Evolutionary conservation across 495 filamentous ascomycete genomes (phyloP).

Genomic region (Friedmanniomyces endolithicus): DNA sequence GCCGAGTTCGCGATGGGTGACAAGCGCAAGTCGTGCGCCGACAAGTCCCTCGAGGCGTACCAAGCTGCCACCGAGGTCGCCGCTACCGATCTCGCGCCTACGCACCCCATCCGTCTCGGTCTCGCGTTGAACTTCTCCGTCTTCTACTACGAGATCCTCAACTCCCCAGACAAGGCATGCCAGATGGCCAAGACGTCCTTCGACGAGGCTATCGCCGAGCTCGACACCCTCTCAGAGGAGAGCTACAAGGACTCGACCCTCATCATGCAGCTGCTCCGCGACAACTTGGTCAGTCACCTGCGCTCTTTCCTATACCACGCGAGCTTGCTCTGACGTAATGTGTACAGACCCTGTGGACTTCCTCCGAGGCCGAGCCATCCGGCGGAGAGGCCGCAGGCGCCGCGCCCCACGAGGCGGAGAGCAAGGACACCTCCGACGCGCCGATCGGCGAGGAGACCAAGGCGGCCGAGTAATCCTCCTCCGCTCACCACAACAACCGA

Average conservation of each 20-base stretch:
- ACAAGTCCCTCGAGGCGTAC: slow-evolving; percentile 96
- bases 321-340: not conserved
- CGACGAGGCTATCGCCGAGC: slow-evolving; percentile 94
- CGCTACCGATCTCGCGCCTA: slow-evolving; percentile 91
- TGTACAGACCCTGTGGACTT: slow-evolving; percentile 92
- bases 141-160: slow-evolving; percentile 99
- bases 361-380: slow-evolving; percentile 82
- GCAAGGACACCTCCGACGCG: slow-evolving; percentile 46
- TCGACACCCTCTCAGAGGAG: slow-evolving; percentile 97
- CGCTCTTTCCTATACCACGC: not conserved
- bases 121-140: slow-evolving; percentile 99
- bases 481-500: not conserved
- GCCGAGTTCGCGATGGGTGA: slow-evolving; percentile 97
- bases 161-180: slow-evolving; percentile 97
- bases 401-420: slow-evolving; percentile 37
- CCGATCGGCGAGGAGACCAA: slow-evolving; percentile 15
- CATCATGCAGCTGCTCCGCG: slow-evolving; percentile 98
- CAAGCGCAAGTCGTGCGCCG: slow-evolving; percentile 96
- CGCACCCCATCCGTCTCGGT: slow-evolving; percentile 96
- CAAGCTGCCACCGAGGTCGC: slow-evolving; percentile 99
- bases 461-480: slow-evolving; percentile 8
- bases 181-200: slow-evolving; percentile 99
- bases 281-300: slow-evolving; percentile 74
- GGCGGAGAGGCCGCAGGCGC: slow-evolving; percentile 41
- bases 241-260: slow-evolving; percentile 99